Percentiles rank a stretch among this genome's conserved stretches.
Evolutionary conservation across 2,329 filamentous ascomycete species (phyloP).

Genomic region (Venturia nashicola): DNA sequence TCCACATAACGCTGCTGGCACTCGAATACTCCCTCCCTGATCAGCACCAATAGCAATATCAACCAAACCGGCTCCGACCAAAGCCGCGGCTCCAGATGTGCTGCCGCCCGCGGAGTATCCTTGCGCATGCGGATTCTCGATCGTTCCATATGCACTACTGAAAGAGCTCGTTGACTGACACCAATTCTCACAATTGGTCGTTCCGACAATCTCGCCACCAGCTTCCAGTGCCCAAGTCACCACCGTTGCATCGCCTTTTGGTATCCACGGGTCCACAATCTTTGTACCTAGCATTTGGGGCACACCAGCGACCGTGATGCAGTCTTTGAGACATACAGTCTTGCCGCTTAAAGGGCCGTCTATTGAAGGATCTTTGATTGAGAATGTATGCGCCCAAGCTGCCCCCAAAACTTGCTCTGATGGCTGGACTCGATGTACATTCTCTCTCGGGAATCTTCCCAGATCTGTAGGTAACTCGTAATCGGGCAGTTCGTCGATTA

Average conservation of each 20-base stretch:
- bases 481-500: not conserved
- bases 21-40: conserved; percentile 27
- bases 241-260: conserved; percentile 41
- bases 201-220: conserved; percentile 38
- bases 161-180: conserved; percentile 38
- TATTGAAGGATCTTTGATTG: conserved; percentile 25
- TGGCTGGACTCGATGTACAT: conserved; percentile 2
- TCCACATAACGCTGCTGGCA: conserved; percentile 25
- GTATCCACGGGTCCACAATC: conserved; percentile 37
- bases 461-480: conserved; percentile 1
- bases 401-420: conserved; percentile 34
- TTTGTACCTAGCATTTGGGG: conserved; percentile 42
- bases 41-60: conserved; percentile 27
- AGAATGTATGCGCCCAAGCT: conserved; percentile 40
- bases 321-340: conserved; percentile 41
- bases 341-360: conserved; percentile 23
- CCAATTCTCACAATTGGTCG: conserved; percentile 41
- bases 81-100: conserved; percentile 29
- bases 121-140: conserved; percentile 31
- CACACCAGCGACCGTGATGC: conserved; percentile 41
- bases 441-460: not conserved
- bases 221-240: conserved; percentile 39
- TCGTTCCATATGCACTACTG: conserved; percentile 29
- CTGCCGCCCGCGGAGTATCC: conserved; percentile 38
- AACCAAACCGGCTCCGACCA: conserved; percentile 29